These are phyloP conservation scores for Colletotrichum australisinense DNA, from an alignment of 2,329 filamentous ascomycete species.

Conservation along the genomic window DNA sequence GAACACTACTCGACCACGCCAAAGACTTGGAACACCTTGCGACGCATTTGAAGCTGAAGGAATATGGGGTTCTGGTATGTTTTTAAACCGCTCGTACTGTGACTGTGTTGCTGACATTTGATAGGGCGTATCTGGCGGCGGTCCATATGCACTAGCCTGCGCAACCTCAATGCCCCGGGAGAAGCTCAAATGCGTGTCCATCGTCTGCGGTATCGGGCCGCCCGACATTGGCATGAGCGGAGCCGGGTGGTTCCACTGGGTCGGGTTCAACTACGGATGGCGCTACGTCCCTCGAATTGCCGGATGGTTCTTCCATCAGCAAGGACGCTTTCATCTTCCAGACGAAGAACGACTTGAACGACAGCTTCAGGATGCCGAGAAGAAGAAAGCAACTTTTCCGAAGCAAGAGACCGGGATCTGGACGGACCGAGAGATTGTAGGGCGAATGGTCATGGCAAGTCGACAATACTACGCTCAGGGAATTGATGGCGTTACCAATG, in stretches of 20 bases:
- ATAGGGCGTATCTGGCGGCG: constrained; percentile 39
- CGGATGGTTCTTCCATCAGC: constrained; percentile 18
- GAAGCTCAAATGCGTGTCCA: constrained; percentile 32
- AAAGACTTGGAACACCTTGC: constrained; percentile 31
- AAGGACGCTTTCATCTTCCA: constrained; percentile 16
- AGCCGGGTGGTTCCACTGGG: constrained; percentile 33
- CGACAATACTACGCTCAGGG: constrained; percentile 31
- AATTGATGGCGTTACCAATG: constrained; percentile 22
- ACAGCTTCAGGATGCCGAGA: constrained; percentile 18
- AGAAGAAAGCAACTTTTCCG: constrained; percentile 7
- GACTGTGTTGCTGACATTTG: background rate
- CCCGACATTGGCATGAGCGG: constrained; percentile 37
- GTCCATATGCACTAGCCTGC: constrained; percentile 39
- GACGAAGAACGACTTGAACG: constrained; percentile 20
- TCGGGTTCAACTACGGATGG: constrained; percentile 34
- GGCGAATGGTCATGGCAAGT: constrained; percentile 26
- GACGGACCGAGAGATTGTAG: constrained; percentile 14
- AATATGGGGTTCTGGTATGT: constrained; percentile 28
- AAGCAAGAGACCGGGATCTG: constrained; percentile 15
- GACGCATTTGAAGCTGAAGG: constrained; percentile 16
- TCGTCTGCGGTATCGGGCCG: constrained; percentile 39
- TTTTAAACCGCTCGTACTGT: background rate
- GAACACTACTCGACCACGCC: constrained; percentile 43
- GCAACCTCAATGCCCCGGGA: constrained; percentile 27
- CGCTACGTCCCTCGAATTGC: constrained; percentile 28